Conservation (phyloP, 1,139 yeast genomes). For the Pichia sp. region DNA sequence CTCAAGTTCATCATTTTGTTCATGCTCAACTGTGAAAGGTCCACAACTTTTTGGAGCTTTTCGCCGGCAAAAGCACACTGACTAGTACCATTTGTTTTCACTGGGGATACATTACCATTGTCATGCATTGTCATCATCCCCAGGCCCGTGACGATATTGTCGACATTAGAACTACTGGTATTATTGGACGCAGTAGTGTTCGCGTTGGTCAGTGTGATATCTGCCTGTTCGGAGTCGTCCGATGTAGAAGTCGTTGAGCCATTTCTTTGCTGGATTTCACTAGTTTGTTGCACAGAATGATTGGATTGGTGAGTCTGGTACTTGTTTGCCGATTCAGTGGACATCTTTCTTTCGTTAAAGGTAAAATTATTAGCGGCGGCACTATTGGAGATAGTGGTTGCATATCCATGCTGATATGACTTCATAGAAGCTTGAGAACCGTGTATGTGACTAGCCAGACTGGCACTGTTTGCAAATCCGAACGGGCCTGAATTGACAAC, state of each 20-base stretch:
- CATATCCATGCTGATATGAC: neutral
- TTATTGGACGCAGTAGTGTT: conserved; percentile 1
- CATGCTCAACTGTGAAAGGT: conserved; percentile 7
- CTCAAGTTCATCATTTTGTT: conserved; percentile 7
- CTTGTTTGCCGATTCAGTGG: conserved; percentile 6
- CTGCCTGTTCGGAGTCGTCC: conserved; percentile 11
- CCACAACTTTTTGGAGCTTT: conserved; percentile 2
- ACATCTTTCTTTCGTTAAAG: conserved; percentile 9
- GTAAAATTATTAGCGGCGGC: neutral
- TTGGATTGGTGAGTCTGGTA: neutral
- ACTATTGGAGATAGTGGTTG: neutral
- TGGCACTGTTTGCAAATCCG: neutral
- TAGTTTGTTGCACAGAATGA: neutral
- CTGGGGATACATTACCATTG: conserved; percentile 12
- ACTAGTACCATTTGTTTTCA: neutral
- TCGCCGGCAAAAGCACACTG: neutral
- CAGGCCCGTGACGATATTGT: conserved; percentile 13
- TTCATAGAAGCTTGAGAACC: neutral
- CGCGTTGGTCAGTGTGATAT: conserved; percentile 13
- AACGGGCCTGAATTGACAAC: neutral
- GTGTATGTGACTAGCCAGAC: neutral
- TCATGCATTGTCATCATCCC: conserved; percentile 17
- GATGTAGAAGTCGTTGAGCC: conserved; percentile 2
- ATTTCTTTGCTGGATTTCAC: conserved; percentile 1
- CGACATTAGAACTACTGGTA: neutral